Evolutionary conservation across 768 basidiomycete species (phyloP), one percentile per base, ranked within the genome.

Genomic region (Leccinum sublutescens): DNA sequence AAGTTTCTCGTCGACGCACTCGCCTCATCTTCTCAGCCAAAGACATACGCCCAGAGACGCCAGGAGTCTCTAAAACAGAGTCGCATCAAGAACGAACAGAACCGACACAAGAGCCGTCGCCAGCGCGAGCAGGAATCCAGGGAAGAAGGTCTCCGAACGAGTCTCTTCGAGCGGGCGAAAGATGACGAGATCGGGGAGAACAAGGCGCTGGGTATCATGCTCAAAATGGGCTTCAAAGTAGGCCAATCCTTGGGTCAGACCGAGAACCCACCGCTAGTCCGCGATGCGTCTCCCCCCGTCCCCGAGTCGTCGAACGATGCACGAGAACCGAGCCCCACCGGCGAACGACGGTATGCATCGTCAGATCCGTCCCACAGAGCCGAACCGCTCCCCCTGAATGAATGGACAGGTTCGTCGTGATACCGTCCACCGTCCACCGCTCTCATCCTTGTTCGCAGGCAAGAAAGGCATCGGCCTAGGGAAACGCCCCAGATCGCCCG

Each of bases 141-240:
- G 50, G 84, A 89, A 69, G 89, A 91, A 65, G 92, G 88, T 21
- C 81, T 93, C 62, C 81, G 78, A 71, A 91, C 81, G 74, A 92
- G 87, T 74, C 82, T 94, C 21, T 93, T 95, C 65, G 88, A 91
- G 66, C 80, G 84, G 47, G 89, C 88, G 23, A 79, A 82, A 67
- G 80, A 83, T 61, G 80, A 80, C 59, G 65, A 70, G 49, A 61
- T 53, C 1, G 67, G 64, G 15, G 79, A 81, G 47, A 93, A 83
- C 77, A 94, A 93, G 71, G 93, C 92, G 8, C 76, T 94, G 55
- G 81, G 83, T 15, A 93, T 95, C 78, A 95, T 95, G 93, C 85
- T 89, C 82, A 93, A 90, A 76, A 94, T 94, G 93, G 93, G 93
- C 1, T 95, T 91, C 77, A 88, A 88, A 75, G 85, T 89, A 2